These are phyloP conservation scores for Gossypioides kirkii DNA, from an alignment of 345 rosid genomes.

Conservation along the genomic window DNA sequence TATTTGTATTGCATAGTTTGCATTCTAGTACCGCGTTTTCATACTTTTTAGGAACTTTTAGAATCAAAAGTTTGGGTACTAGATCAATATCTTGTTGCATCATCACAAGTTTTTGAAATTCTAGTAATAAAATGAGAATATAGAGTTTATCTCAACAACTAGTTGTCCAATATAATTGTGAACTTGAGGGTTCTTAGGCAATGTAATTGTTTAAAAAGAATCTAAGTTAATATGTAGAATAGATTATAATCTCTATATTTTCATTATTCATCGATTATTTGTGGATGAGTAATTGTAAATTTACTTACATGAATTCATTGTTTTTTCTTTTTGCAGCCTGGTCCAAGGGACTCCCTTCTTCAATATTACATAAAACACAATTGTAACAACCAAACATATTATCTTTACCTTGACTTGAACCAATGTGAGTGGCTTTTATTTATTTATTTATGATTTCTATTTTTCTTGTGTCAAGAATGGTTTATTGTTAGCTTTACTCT, in stretches of 20 bases:
- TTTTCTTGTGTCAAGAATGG: too few relatives aligned
- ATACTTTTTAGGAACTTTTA: neutral
- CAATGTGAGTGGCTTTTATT: constrained; percentile 38
- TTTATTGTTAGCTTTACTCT: neutral
- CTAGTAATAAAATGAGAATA: neutral
- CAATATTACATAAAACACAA: constrained; percentile 78
- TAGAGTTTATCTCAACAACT: neutral
- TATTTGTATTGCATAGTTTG: neutral
- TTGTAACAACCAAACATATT: constrained; percentile 69
- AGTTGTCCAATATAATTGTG: neutral
- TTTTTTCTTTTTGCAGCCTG: constrained; percentile 54
- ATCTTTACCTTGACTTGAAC: constrained; percentile 66
- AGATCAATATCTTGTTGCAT: neutral
- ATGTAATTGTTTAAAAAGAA: neutral
- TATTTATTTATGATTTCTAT: neutral
- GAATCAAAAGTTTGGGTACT: neutral
- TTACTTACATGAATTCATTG: neutral
- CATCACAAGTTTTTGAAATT: neutral
- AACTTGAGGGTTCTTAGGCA: neutral
- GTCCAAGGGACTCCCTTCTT: constrained; percentile 72
- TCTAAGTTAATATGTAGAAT: neutral
- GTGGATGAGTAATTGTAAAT: neutral
- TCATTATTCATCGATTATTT: neutral
- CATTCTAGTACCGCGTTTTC: neutral
- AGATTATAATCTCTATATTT: neutral